phyloP scores from a whole-genome alignment of 1,284 basidiomycete species.

The Rhodotorula sp. region DNA sequence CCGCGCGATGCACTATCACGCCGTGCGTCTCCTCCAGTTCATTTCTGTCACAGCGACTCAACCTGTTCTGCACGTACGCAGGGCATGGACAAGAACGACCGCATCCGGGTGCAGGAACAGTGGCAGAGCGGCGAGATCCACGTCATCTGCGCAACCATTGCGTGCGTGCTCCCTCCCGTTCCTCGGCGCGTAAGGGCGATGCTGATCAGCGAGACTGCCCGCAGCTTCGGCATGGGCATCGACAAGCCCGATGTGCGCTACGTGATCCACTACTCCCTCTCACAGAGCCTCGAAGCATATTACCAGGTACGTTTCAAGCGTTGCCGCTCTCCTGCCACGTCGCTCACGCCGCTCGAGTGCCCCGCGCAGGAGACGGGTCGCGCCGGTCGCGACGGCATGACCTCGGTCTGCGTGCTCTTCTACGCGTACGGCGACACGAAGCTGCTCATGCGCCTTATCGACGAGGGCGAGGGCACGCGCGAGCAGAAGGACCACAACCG shows the following conservation, averaged over 20 bases:
- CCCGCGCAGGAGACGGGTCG: slow-evolving; percentile 70
- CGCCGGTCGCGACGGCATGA: slow-evolving; percentile 74
- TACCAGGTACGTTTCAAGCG: slow-evolving; percentile 40
- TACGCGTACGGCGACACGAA: slow-evolving; percentile 61
- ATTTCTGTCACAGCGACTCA: too few relatives aligned
- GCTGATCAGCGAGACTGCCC: too few relatives aligned
- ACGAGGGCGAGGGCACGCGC: slow-evolving; percentile 55
- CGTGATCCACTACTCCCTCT: slow-evolving; percentile 73
- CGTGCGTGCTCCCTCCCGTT: slow-evolving; percentile 47
- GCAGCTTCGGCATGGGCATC: slow-evolving; percentile 90
- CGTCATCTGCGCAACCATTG: slow-evolving; percentile 84
- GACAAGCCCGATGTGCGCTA: slow-evolving; percentile 83
- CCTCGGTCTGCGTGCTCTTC: slow-evolving; percentile 66
- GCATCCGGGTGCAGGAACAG: slow-evolving; percentile 64
- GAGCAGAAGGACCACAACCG: slow-evolving; percentile 64
- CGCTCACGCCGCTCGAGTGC: neutral
- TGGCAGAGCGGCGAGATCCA: slow-evolving; percentile 76
- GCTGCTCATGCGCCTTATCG: slow-evolving; percentile 60
- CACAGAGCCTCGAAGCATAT: slow-evolving; percentile 66
- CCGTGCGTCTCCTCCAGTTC: slow-evolving; percentile 51
- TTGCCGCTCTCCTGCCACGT: slow-evolving; percentile 13
- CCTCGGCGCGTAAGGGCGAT: neutral
- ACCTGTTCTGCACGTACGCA: neutral
- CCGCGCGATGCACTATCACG: slow-evolving; percentile 81
- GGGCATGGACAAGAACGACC: slow-evolving; percentile 66